Evolutionary conservation across 371 early-diverging fungal species (phyloP), one percentile per base, ranked within the genome.

Genomic region (Saksenaea oblongispora): DNA sequence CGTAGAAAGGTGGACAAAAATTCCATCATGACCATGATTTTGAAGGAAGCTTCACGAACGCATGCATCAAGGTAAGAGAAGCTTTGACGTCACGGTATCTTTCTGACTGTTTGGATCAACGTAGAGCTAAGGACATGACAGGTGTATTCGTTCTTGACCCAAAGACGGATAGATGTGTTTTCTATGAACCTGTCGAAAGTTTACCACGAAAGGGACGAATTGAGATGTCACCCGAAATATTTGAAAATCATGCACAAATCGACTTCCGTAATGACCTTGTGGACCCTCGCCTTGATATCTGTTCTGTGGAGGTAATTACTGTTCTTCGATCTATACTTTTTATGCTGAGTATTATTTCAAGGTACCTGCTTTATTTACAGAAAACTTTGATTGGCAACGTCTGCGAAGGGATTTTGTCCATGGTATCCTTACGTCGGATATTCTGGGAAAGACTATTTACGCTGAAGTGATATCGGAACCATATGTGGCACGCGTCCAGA

Each of bases 361-460:
- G 86, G 94, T 95, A 0, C 93, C 93, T n/a, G 92, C 96, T 4
- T 80, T 97, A 56, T 97, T 97, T 65, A 92, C 94, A 3, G 98
- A 98, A 68, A 97, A 97, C 81, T 97, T 97, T 76, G 98, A 98
- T 79, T 98, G 96, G 84, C 96, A 96, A 73, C 87, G 89, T 41
- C 81, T 97, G 51, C 87, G 96, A 24, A 80, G 83, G 18, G 95
- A 98, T 73, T 98, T 98, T 76, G 91, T 97, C 11, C 87, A 90
- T 35, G 97, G 96, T 54, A 92, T 97, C 54, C 70, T 97, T 63
- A 91, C 91, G 35, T 95, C 95, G 3, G 96, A 96, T 63, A 82
- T 97, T 55, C 78, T 96, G 51, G 90, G 89, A 24, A 92, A 95
- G 73, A 91, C 94, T 1, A 93, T 98, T 37, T 93, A 95, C 70